Conservation (phyloP, 225 moss, liverwort and hornwort species). For the Physcomitrellopsis africana region DNA sequence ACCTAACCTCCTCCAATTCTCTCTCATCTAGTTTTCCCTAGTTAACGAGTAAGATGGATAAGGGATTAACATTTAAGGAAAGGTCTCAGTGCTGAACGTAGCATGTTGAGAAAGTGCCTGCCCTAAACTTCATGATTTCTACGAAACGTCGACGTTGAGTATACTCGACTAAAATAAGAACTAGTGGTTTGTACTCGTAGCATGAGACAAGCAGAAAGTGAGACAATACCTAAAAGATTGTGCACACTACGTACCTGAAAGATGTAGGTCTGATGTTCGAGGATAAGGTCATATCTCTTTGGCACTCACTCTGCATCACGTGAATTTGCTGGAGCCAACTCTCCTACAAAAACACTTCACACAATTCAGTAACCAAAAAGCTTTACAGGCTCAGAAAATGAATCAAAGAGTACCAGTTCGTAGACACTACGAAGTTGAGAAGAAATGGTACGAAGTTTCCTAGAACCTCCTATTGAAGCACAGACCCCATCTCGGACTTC, state of each 20-base stretch:
- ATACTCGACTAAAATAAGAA: background rate
- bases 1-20: background rate
- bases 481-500: background rate
- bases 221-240: background rate
- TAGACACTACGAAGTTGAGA: background rate
- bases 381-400: background rate
- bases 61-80: background rate
- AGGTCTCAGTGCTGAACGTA: background rate
- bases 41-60: background rate
- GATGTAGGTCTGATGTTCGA: conserved; percentile 40
- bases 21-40: too few species aligned
- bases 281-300: conserved; percentile 41
- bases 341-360: conserved; percentile 40
- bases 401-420: background rate
- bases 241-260: conserved; percentile 42
- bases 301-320: conserved; percentile 60
- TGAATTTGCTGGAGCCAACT: conserved; percentile 62
- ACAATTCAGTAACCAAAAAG: background rate
- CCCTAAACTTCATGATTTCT: background rate
- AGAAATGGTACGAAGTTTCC: background rate
- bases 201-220: background rate
- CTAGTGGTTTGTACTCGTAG: background rate
- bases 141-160: background rate
- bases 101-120: background rate
- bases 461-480: background rate